Base-by-base conservation (phyloP, 352 stramenopile genomes). In the Phytophthora aleatoria region DNA sequence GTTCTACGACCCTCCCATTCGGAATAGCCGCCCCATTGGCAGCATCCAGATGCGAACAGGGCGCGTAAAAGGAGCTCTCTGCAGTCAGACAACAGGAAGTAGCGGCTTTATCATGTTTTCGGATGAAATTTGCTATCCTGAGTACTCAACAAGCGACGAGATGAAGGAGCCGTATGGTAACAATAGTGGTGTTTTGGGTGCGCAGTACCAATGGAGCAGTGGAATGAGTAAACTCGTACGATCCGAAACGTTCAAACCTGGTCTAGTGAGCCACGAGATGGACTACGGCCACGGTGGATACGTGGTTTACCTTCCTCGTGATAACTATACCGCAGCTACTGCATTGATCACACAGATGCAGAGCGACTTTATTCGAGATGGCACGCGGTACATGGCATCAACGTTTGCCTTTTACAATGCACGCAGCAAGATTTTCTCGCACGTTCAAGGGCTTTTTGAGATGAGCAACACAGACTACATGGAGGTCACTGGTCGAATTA, bases 401-500 rank as follows among this genome's bases (percentile, higher is more conserved):
- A 85, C 73, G 3, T 90, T 86, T 61, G 75, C 75, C 16, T 84
- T 91, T 50, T 94, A 91, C 73, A 94, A 94, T 50, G 73, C 79
- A 44, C 81, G 69, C n/a, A 90, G 81, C 35, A 79, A 85, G 36
- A 83, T 94, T n/a, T 94, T 94, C 57, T 89, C 81, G 3, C 73
- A 85, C 41, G 66, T 94, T 3, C 79, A 91, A 30, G 81, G 70
- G 15, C 67, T 94, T 0, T 89, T 92, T 39, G 85, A 94, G 57
- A 83, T 92, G 69, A 89, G 77, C 27, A 81, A 88, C 51, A 92
- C 85, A 8, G 83, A 92, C 39, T 90, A 92, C 64, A 90, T 92
- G 74, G 76, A 90, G 56, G 83, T 81, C 11, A 89, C 83, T 10
- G 62, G 73, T 4, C 76, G 85, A 6, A 72, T 94, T 47, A 84